Evolutionary conservation across 1,284 basidiomycete genomes (phyloP), one percentile per base, ranked within the genome.

Genomic region (Kwoniella shivajii): DNA sequence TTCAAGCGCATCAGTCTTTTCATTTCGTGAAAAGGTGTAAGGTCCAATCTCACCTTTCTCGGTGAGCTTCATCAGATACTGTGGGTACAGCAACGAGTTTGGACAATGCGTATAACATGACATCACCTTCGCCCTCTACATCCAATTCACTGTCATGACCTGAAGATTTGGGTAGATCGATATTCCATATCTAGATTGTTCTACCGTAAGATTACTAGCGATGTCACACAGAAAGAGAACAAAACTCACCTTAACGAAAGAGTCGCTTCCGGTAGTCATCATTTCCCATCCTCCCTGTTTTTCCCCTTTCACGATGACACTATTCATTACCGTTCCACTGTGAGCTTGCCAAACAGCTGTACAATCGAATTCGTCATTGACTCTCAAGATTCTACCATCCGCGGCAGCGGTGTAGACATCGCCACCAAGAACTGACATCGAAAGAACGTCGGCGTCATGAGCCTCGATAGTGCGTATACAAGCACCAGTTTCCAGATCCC

Each of bases 61-160:
- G 83, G 69, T 88, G 84, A 2, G 80, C 75, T 3, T 85, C 82
- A 50, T 85, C 86, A 66, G 90, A 92, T 50, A 98, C 84, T 52
- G 92, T 94, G 1, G 87, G 89, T 45, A 92, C 89, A 0, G 91
- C 86, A 6, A 97, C 83, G 61, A 99, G 92, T 69, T 89, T 90
- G 2, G 88, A 86, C 3, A 99, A 81, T 0, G 89, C 88, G 67
- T 81, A 79, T 9, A 83, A 78, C 69, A 84, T 79, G 7, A 79
- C 74, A 49, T 81, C 79, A 54, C 74, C 77, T 61, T 71, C 76
- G 41, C 60, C 68, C 60, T 69, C 73, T 54, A 63, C 67, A 36
- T 69, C 63, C 4, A 71, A 44, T 24, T 69, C 65, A 1, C 64
- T 36, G 37, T 63, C 57, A 16, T 59, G 55, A 14, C 38, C 33